phyloP scores from a whole-genome alignment of 352 stramenopile species.

The Pythium periplocum region DNA sequence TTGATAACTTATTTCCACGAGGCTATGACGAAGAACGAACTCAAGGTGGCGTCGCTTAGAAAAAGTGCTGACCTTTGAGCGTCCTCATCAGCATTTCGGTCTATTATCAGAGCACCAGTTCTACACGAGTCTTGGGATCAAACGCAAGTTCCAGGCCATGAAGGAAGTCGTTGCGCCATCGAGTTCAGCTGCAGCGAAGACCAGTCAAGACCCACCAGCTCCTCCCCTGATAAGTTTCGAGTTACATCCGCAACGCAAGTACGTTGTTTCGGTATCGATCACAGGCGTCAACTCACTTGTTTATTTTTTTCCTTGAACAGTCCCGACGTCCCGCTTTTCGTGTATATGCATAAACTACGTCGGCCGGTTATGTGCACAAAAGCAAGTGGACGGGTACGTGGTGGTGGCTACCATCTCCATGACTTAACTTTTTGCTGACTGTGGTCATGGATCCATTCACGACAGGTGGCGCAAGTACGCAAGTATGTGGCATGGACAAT shows the following conservation, averaged over 20 bases:
- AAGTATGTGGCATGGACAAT: conserved; percentile 60
- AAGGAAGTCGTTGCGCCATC: neutral
- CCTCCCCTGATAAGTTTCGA: neutral
- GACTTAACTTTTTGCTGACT: neutral
- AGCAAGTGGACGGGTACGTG: neutral
- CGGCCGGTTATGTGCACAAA: no score
- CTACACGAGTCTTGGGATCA: conserved; percentile 45
- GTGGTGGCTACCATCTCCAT: neutral
- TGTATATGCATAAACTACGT: neutral
- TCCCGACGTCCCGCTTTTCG: neutral
- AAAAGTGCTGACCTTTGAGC: neutral
- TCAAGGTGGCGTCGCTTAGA: conserved; percentile 21
- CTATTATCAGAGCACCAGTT: conserved; percentile 24
- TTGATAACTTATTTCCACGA: conserved; percentile 43
- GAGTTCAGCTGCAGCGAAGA: no score
- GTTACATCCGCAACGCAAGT: conserved; percentile 36
- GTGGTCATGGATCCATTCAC: neutral
- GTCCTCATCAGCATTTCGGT: neutral
- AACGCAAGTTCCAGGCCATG: conserved; percentile 31
- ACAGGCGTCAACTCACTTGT: conserved; percentile 1
- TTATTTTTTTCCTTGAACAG: conserved; percentile 7
- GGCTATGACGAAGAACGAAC: conserved; percentile 29
- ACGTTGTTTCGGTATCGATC: neutral
- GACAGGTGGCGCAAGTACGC: conserved; percentile 46
- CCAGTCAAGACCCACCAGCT: no score